Evolutionary conservation across 2,329 filamentous ascomycete genomes (phyloP), one percentile per base, ranked within the genome.

Genomic region (Emergomyces orientalis): DNA sequence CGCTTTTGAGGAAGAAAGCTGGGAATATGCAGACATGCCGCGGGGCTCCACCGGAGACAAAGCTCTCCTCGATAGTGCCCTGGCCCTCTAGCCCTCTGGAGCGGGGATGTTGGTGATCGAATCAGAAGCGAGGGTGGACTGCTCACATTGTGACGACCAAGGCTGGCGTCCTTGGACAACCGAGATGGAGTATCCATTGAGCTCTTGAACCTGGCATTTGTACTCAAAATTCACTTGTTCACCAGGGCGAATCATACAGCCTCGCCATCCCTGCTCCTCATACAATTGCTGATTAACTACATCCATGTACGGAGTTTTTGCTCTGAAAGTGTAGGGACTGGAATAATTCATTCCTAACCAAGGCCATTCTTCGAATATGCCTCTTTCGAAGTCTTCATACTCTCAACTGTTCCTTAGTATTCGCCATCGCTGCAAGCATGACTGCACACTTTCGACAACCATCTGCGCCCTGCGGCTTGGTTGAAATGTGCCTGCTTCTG

Each of bases 401-500:
- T 7, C 25, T 30, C 11, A 32, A 19, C 19, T 22, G 43, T 22
- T 25, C n/a, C 9, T 25, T 22, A 47, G 45, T 13, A 47, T 17
- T 39, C 37, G 37, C 13, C 37, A 39, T 39, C 2, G 34, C 34
- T 22, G 45, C n/a, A 27, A 13, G 19, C 43, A 25, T 22, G 19
- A 3, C 14, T 43, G 54, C 17, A 34, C 19, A 17, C 34, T 57
- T n/a, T 57, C 22, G 8, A 14, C 34, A 25, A n/a, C 39, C 14
- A 39, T 59, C 56, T 59, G 22, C 56, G 41, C 8, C 27, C 13
- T 19, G 14, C 19, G 37, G 32, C n/a, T 59, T 32, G 56, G 56
- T 45, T 32, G 56, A 25, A 59, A 30, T 45, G 56, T 59, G 39
- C 56, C 56, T 59, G 56, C 39, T 59, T 59, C 41, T 47, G 25